Evolutionary conservation across 805 yeast species (phyloP).

Genomic region (Pichia exigua): DNA sequence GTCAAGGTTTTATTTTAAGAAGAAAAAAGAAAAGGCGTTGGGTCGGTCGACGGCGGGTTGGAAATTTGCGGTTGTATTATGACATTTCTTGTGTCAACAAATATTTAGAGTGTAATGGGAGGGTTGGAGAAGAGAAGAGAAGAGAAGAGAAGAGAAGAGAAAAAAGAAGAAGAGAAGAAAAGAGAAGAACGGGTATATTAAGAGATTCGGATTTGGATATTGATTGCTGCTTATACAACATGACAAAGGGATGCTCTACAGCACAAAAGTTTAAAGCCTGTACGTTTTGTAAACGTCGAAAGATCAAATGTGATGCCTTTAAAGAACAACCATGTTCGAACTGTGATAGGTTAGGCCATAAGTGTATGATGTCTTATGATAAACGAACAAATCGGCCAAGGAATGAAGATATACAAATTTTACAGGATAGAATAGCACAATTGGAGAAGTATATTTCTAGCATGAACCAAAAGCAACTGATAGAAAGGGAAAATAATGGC

Average conservation of each 20-base stretch:
- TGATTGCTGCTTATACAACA: background rate
- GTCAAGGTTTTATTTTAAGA: no score
- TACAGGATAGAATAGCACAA: conserved; percentile 7
- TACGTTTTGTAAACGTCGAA: conserved; percentile 14
- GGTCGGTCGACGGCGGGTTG: background rate
- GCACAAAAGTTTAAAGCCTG: conserved; percentile 13
- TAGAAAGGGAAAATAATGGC: background rate
- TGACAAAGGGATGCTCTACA: background rate
- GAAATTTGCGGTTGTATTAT: background rate
- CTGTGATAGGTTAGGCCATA: conserved; percentile 9
- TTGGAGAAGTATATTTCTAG: conserved; percentile 1
- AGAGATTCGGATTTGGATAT: no score
- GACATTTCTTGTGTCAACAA: background rate
- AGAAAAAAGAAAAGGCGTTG: background rate
- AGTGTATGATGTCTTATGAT: conserved; percentile 14
- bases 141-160: no score
- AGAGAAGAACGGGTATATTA: no score
- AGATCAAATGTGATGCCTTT: conserved; percentile 16
- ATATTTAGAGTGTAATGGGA: no score
- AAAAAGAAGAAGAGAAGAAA: no score
- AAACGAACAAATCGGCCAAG: conserved; percentile 15
- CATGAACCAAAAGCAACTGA: background rate
- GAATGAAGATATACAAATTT: conserved; percentile 5
- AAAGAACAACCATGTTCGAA: conserved; percentile 15
- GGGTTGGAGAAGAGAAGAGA: no score